phyloP scores from a whole-genome alignment of 805 yeast species.

The Kazachstania bromeliacearum region DNA sequence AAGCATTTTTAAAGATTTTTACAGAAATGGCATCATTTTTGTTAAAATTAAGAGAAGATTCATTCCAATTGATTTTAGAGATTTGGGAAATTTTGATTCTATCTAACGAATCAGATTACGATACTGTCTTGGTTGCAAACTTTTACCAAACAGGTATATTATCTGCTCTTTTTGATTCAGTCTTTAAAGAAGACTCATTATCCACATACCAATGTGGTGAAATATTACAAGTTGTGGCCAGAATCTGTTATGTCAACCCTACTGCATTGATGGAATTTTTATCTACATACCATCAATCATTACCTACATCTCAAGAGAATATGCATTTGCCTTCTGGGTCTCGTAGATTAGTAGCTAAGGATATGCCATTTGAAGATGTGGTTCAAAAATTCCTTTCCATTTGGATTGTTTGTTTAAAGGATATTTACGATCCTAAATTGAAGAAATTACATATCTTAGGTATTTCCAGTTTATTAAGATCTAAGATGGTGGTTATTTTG shows the following conservation, averaged over 20 bases:
- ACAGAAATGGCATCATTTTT: constrained; percentile 45
- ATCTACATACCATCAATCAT: constrained; percentile 16
- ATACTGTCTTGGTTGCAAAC: constrained; percentile 15
- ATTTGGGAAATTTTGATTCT: constrained; percentile 27
- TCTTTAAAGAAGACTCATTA: constrained; percentile 24
- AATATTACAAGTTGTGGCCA: constrained; percentile 29
- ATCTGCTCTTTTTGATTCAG: constrained; percentile 19
- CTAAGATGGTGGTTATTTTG: constrained; percentile 27
- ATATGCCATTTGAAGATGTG: constrained; percentile 20
- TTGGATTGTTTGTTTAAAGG: constrained; percentile 40
- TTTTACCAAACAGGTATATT: constrained; percentile 23
- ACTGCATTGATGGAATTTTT: constrained; percentile 25
- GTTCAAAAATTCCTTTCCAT: constrained; percentile 25
- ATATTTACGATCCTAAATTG: constrained; percentile 64
- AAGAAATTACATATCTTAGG: constrained; percentile 63
- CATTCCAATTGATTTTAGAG: constrained; percentile 41
- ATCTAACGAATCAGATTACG: constrained; percentile 18
- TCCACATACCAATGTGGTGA: constrained; percentile 29
- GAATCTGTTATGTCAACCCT: constrained; percentile 31
- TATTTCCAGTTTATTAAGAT: constrained; percentile 40
- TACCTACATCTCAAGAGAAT: constrained; percentile 18
- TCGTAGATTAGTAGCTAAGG: constrained; percentile 18
- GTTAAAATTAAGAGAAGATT: constrained; percentile 59
- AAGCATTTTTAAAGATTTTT: constrained; percentile 30
- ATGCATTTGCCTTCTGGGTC: constrained; percentile 14